Percentiles rank a stretch among this genome's conserved stretches.
Conservation (phyloP, 2,329 filamentous ascomycete genomes). For the Cryphonectria naterciae region DNA sequence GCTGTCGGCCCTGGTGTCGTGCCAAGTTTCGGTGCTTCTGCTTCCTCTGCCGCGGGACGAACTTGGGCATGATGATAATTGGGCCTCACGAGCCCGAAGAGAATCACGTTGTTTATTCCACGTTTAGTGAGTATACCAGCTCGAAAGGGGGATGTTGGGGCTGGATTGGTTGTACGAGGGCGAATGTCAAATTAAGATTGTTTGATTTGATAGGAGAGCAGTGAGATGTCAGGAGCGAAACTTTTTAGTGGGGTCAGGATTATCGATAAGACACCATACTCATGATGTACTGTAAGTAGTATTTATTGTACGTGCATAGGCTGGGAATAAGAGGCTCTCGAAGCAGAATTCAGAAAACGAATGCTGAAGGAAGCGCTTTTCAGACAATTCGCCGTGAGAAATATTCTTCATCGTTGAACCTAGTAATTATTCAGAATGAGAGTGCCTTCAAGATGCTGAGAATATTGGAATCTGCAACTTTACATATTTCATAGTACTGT, state of each 20-base stretch:
- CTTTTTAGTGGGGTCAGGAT: conserved; percentile 25
- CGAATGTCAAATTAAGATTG: not conserved
- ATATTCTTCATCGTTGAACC: not conserved
- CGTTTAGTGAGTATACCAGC: not conserved
- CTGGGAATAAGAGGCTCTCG: not conserved
- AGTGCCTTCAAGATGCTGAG: not conserved
- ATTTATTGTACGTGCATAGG: not conserved
- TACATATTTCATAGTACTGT: no score
- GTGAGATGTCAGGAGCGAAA: conserved; percentile 19
- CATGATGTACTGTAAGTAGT: not conserved
- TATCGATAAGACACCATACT: conserved; percentile 6
- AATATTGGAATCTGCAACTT: not conserved
- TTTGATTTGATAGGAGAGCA: not conserved
- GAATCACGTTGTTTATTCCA: not conserved
- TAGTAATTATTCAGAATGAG: not conserved
- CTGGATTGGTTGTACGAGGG: not conserved
- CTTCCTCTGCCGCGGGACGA: conserved; percentile 68
- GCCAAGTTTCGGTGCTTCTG: conserved; percentile 73
- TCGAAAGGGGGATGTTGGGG: not conserved
- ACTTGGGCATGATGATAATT: conserved; percentile 52
- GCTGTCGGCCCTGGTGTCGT: conserved; percentile 55
- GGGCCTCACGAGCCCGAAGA: not conserved
- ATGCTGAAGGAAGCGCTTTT: not conserved
- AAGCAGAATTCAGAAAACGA: not conserved
- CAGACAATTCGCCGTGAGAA: not conserved